Evolutionary conservation across 805 yeast species (phyloP), one percentile per base, ranked within the genome.

Genomic region (Hanseniaspora vineae): DNA sequence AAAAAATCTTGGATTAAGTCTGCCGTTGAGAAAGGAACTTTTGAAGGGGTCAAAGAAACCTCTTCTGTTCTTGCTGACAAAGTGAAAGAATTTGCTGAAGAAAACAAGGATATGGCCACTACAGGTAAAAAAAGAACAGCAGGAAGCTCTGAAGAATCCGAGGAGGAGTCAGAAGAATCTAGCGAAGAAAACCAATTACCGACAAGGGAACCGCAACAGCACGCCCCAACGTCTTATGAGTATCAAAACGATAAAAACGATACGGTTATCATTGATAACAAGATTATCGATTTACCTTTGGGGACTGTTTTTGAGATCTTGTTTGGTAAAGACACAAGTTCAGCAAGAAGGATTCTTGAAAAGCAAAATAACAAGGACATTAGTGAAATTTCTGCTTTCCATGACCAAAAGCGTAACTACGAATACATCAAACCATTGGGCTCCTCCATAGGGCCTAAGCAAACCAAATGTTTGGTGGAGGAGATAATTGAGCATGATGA

Each of bases 1-100:
- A 84, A 81, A 8, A 80, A 80, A 52, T 80, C 87, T 44, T 83
- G 90, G 89, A 75, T 84, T 51, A 82, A 80, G 59, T 75, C 80
- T 20, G 81, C 86, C 0, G 78, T 84, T 50, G 92, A 84, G 57
- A 81, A 74, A 49, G 87, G 85, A 46, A 71, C 88, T 1, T 75
- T 79, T 53, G 77, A 78, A 39, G 92, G 90, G 10, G 89, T 84
- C 51, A 75, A 75, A 48, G 80, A 77, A 6, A 73, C 82, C 0
- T 68, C 80, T 17, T 64, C 62, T 14, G 66, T 68, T 2, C 51
- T 80, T 54, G 65, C 77, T 8, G 67, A 64, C 11, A 77, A 74
- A 47, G 53, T 82, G 40, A 72, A 67, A 51, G 62, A 61, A 19
- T 66, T 69, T 31, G 51, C 54, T 15, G 39, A 53, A 39, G 50